Percentiles rank a stretch among this genome's conserved stretches.
Conservation (phyloP, 768 basidiomycete genomes). For the Lactifluus subvellereus region DNA sequence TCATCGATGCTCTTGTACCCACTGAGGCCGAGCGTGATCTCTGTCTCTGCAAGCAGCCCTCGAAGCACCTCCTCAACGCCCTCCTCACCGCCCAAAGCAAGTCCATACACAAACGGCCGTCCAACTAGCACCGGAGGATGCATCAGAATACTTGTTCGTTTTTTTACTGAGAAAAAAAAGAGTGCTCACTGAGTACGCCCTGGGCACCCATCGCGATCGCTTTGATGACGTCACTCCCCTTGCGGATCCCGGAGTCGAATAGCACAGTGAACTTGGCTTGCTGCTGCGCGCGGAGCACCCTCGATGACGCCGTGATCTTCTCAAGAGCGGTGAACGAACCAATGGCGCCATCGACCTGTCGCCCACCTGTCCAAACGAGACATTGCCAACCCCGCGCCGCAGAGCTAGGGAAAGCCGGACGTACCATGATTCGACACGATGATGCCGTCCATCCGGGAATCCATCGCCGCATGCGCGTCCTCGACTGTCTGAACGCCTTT, state of each 20-base stretch:
- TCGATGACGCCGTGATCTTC: slow-evolving; percentile 56
- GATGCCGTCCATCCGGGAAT: slow-evolving; percentile 62
- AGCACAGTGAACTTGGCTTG: slow-evolving; percentile 61
- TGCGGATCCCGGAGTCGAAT: slow-evolving; percentile 78
- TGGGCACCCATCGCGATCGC: slow-evolving; percentile 85
- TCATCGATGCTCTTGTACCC: slow-evolving; percentile 57
- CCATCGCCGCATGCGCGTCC: slow-evolving; percentile 67
- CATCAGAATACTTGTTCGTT: not conserved
- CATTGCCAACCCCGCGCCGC: not conserved
- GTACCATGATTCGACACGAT: slow-evolving; percentile 77
- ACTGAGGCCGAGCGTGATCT: slow-evolving; percentile 55
- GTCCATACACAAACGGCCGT: slow-evolving; percentile 70
- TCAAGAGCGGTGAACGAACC: slow-evolving; percentile 68
- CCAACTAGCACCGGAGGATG: slow-evolving; percentile 42
- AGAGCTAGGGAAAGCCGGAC: slow-evolving; percentile 12
- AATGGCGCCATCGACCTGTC: slow-evolving; percentile 75
- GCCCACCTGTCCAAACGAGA: slow-evolving; percentile 46
- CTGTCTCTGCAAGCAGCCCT: slow-evolving; percentile 61
- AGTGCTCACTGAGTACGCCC: slow-evolving; percentile 59
- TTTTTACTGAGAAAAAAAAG: not conserved
- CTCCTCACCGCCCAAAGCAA: slow-evolving; percentile 60
- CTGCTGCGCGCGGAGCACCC: slow-evolving; percentile 50
- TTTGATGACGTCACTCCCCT: slow-evolving; percentile 77
- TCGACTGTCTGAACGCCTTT: slow-evolving; percentile 70
- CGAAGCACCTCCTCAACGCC: slow-evolving; percentile 73